These are phyloP conservation scores for Rhodofomes roseus DNA, from an alignment of 1,284 basidiomycete species.

Conservation along the genomic window DNA sequence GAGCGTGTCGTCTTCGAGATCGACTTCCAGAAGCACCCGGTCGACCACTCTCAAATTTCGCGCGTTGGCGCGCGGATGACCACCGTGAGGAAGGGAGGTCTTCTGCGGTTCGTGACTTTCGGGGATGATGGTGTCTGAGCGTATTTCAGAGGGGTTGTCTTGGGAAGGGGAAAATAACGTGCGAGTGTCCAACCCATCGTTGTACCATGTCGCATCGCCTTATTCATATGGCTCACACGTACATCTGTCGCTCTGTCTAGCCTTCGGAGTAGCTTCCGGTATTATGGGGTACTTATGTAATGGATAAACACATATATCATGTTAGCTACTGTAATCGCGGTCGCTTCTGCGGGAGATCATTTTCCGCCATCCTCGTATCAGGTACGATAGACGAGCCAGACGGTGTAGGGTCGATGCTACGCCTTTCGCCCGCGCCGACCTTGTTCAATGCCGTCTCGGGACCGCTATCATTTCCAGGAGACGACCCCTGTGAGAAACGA, in stretches of 20 bases:
- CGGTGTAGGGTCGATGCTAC: too few species aligned
- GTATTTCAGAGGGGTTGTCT: too few species aligned
- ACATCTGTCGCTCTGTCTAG: not conserved
- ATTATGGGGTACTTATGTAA: too few species aligned
- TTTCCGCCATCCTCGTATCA: not conserved
- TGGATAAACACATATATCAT: not conserved
- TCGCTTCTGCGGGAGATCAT: not conserved
- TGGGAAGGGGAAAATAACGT: too few species aligned
- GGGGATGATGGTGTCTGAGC: not conserved
- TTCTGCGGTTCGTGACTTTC: constrained; percentile 1
- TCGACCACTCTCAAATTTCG: not conserved
- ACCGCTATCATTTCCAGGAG: not conserved
- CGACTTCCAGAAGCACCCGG: not conserved
- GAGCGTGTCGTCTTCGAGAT: constrained; percentile 13
- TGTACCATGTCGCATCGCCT: too few species aligned
- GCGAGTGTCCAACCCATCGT: too few species aligned
- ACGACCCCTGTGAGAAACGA: not conserved
- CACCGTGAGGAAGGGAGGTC: not conserved
- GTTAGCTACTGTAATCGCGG: not conserved
- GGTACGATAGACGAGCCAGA: not conserved
- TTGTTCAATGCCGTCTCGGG: too few species aligned
- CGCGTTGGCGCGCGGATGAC: constrained; percentile 2
- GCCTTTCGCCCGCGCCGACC: too few species aligned
- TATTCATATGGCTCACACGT: too few species aligned
- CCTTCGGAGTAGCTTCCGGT: too few species aligned